phyloP scores from a whole-genome alignment of 2,329 filamentous ascomycete genomes.

The Botrytis tulipae region DNA sequence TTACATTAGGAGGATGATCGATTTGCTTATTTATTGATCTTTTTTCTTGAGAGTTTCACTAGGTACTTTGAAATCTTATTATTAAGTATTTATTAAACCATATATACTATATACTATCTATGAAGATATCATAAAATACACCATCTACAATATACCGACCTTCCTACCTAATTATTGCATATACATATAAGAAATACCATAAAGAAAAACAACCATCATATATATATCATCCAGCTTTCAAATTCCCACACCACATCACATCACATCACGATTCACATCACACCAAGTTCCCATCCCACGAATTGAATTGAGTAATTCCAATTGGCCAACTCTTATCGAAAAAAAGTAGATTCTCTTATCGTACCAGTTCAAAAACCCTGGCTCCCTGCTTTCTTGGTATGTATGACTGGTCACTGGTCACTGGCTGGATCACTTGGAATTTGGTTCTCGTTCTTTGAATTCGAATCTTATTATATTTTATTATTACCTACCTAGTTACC shows the following conservation, averaged over 20 bases:
- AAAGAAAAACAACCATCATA: neutral
- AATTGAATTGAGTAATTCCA: constrained; percentile 7
- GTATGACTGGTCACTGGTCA: neutral
- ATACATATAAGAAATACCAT: too few species aligned
- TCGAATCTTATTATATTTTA: neutral
- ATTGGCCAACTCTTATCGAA: constrained; percentile 17
- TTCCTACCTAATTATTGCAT: too few species aligned
- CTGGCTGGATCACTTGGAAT: neutral
- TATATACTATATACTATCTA: too few species aligned
- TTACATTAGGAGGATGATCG: neutral
- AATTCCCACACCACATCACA: neutral
- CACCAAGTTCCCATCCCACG: neutral
- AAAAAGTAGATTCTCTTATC: neutral
- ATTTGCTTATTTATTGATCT: neutral
- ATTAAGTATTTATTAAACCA: too few species aligned
- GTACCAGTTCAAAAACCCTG: neutral
- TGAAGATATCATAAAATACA: neutral
- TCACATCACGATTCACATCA: neutral
- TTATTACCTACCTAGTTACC: too few species aligned
- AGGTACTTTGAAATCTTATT: neutral
- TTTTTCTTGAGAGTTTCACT: neutral
- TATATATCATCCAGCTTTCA: neutral
- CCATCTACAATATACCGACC: neutral
- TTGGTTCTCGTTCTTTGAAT: neutral
- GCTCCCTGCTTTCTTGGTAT: neutral